Evolutionary conservation across 345 rosid species (phyloP), one percentile per base, ranked within the genome.

Genomic region (Citrus inodora): DNA sequence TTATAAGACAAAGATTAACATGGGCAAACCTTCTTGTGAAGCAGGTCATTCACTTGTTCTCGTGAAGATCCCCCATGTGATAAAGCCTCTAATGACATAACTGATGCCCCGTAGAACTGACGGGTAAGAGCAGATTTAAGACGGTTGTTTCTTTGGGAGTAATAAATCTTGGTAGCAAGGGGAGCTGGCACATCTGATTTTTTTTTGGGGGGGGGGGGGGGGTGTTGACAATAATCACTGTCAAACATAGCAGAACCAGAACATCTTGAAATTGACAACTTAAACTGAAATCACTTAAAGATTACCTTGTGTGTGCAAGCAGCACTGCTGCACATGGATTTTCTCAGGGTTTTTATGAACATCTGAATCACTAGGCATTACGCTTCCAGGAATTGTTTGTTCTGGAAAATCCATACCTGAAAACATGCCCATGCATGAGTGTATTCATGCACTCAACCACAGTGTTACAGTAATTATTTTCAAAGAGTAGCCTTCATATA

Each of bases 111-210:
- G 16, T 71, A 81, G 69, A 80, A 83, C 79, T 82, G 74, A 51
- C 76, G 75, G 32, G 80, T 81, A 75, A 89, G 62, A 38, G 86
- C 78, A 48, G 82, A 73, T 37, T 89, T 85, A 35, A 87, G 83
- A 70, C 72, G 85, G 67, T 73, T 82, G 81, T 72, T 87, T 70
- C 88, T 86, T 67, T 87, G 90, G 70, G 92, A 86, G 85, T 85
- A 87, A 79, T 89, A 89, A 28, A 86, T 75, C 79, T 89, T 89
- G 81, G 88, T 81, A 61, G 90, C 83, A 77, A 89, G 87, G 46
- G 92, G 92, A 55, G 14, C 79, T 13, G 90, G 89, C 67, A 74
- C 38, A 82, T 74, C 90, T 89, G 87, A 28, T 82, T 69, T 68
- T 78, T 68, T 38, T 38, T 38, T 38, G 8, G 1, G 35, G 6